Evolutionary conservation across 73 alveolate species (phyloP).

Genomic region (Tetrahymena borealis): DNA sequence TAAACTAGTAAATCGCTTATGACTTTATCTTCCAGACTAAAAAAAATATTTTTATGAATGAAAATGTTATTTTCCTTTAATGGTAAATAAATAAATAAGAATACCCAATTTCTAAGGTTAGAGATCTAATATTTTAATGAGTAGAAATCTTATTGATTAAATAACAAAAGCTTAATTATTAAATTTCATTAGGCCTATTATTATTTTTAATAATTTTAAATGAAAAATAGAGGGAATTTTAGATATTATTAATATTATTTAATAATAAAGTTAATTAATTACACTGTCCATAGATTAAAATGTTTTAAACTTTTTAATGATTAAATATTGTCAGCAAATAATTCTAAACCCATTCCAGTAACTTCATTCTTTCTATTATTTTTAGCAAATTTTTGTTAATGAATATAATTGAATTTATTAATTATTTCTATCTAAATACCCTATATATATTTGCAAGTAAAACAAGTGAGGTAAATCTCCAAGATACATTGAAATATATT

Average conservation of each 20-base stretch:
- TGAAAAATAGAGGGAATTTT: neutral
- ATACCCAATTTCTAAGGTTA: neutral
- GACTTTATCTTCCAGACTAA: neutral
- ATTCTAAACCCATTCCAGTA: neutral
- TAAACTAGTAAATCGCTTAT: neutral
- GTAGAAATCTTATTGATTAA: neutral
- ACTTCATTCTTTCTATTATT: neutral
- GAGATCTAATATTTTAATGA: neutral
- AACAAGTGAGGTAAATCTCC: neutral
- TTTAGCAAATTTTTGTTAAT: too few species aligned
- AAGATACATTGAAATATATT: neutral
- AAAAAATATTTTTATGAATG: neutral
- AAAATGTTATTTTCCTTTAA: neutral
- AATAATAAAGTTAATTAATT: neutral
- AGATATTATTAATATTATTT: too few species aligned
- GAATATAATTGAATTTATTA: neutral
- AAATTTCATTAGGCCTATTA: neutral
- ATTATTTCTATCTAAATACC: neutral
- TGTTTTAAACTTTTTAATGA: neutral
- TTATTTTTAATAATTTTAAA: neutral
- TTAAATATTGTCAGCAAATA: neutral
- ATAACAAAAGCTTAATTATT: neutral
- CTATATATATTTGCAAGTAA: neutral
- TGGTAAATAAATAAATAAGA: neutral
- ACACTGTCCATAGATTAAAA: neutral